These are phyloP conservation scores for Alectoria sarmentosa DNA, from an alignment of 495 filamentous ascomycete species.

Conservation along the genomic window DNA sequence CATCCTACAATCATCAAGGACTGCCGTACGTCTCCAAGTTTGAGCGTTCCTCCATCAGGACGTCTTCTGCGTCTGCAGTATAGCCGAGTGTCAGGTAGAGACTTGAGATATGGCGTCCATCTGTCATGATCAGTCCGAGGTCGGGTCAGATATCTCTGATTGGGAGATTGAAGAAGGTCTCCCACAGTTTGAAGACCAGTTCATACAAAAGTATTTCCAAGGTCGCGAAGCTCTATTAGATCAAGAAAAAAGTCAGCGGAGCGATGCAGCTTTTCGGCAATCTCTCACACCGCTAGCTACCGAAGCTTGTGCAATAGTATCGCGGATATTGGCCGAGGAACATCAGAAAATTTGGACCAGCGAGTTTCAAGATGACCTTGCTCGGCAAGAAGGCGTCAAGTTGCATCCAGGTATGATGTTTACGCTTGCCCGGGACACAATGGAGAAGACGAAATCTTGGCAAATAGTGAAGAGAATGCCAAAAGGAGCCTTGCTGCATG, in stretches of 20 bases:
- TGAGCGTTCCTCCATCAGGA: background rate
- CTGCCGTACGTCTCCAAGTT: background rate
- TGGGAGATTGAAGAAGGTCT: constrained; percentile 47
- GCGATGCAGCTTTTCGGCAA: constrained; percentile 44
- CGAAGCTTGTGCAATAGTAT: constrained; percentile 70
- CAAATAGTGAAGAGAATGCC: constrained; percentile 78
- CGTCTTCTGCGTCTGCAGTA: background rate
- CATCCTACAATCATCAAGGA: background rate
- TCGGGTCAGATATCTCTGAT: constrained; percentile 27
- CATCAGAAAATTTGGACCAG: constrained; percentile 62
- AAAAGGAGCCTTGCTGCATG: constrained; percentile 84
- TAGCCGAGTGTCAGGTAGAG: background rate
- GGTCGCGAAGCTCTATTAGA: constrained; percentile 70
- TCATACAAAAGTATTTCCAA: constrained; percentile 70
- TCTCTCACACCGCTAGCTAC: constrained; percentile 67
- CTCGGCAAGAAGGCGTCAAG: constrained; percentile 37
- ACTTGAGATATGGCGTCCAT: background rate
- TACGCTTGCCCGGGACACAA: constrained; percentile 63
- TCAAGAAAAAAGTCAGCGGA: constrained; percentile 74
- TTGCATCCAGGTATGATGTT: constrained; percentile 88
- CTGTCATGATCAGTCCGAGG: constrained; percentile 10
- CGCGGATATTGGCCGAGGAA: constrained; percentile 70
- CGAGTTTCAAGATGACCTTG: constrained; percentile 57
- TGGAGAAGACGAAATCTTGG: constrained; percentile 81
- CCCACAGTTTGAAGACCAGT: constrained; percentile 55